Percentiles rank a stretch among this genome's conserved stretches.
Evolutionary conservation across 768 basidiomycete species (phyloP).

Genomic region (Serendipita vermifera): DNA sequence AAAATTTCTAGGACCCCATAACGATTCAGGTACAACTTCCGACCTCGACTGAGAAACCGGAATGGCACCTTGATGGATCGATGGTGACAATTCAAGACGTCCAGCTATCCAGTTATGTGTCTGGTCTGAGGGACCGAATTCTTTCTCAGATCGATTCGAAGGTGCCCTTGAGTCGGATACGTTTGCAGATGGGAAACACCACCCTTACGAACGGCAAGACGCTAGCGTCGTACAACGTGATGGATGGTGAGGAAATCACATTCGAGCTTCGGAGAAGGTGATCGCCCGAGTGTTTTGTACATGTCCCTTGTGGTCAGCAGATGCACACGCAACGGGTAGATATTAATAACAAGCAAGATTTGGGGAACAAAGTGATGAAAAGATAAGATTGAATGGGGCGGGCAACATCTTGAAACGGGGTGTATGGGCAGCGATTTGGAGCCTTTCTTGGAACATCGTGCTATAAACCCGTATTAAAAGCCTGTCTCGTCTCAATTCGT

Average conservation of each 20-base stretch:
- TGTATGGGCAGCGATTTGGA: too few species aligned
- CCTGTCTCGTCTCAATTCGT: too few species aligned
- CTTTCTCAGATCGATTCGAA: slow-evolving; percentile 62
- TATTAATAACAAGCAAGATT: too few species aligned
- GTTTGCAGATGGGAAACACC: slow-evolving; percentile 67
- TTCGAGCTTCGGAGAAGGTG: slow-evolving; percentile 71
- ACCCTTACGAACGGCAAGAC: slow-evolving; percentile 79
- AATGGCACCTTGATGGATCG: slow-evolving; percentile 84
- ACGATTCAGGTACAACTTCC: slow-evolving; percentile 77
- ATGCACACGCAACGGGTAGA: too few species aligned
- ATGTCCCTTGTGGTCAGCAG: too few species aligned
- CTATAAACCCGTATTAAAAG: too few species aligned
- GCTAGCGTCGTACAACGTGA: slow-evolving; percentile 77
- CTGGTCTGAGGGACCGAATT: slow-evolving; percentile 82
- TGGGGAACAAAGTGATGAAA: too few species aligned
- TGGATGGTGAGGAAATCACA: slow-evolving; percentile 76
- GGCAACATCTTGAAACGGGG: too few species aligned
- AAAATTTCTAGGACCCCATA: slow-evolving; percentile 66
- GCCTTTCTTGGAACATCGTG: too few species aligned
- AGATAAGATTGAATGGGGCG: too few species aligned
- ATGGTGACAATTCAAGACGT: slow-evolving; percentile 68
- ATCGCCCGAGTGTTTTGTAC: too few species aligned
- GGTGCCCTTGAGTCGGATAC: slow-evolving; percentile 67
- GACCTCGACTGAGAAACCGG: slow-evolving; percentile 65
- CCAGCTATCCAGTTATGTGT: slow-evolving; percentile 72